These are phyloP conservation scores for Lachancea fermentati DNA, from an alignment of 805 yeast species.

Conservation along the genomic window DNA sequence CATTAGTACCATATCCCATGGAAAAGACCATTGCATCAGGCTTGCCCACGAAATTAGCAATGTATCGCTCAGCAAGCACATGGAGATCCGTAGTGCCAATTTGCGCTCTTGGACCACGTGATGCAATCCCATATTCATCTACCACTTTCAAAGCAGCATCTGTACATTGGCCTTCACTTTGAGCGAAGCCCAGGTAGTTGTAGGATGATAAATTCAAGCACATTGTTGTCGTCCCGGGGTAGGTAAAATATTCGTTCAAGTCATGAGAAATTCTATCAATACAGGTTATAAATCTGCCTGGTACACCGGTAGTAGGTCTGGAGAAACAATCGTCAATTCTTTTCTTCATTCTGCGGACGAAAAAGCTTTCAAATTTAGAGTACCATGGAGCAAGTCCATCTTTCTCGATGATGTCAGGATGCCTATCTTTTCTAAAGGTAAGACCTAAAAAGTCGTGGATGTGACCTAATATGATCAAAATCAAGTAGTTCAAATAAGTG, in stretches of 20 bases:
- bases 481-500: constrained; percentile 80
- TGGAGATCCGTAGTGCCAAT: constrained; percentile 78
- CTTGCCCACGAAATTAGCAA: constrained; percentile 86
- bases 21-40: constrained; percentile 82
- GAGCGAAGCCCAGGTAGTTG: constrained; percentile 95
- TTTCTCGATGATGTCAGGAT: constrained; percentile 60
- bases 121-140: constrained; percentile 66
- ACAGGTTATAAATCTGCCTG: constrained; percentile 85
- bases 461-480: constrained; percentile 84
- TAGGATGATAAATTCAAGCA: constrained; percentile 86
- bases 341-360: constrained; percentile 83
- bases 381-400: constrained; percentile 96
- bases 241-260: constrained; percentile 57
- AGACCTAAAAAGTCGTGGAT: constrained; percentile 83
- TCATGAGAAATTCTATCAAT: constrained; percentile 71
- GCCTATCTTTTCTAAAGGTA: constrained; percentile 59
- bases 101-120: constrained; percentile 69
- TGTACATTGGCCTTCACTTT: constrained; percentile 87
- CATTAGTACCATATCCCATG: constrained; percentile 96
- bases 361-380: constrained; percentile 88
- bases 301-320: constrained; percentile 95
- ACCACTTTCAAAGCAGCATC: constrained; percentile 62
- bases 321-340: constrained; percentile 94
- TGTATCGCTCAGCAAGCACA: constrained; percentile 60
- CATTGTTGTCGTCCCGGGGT: constrained; percentile 68